Evolutionary conservation across 1,284 basidiomycete species (phyloP).

Genomic region (Uromyces viciae-fabae): DNA sequence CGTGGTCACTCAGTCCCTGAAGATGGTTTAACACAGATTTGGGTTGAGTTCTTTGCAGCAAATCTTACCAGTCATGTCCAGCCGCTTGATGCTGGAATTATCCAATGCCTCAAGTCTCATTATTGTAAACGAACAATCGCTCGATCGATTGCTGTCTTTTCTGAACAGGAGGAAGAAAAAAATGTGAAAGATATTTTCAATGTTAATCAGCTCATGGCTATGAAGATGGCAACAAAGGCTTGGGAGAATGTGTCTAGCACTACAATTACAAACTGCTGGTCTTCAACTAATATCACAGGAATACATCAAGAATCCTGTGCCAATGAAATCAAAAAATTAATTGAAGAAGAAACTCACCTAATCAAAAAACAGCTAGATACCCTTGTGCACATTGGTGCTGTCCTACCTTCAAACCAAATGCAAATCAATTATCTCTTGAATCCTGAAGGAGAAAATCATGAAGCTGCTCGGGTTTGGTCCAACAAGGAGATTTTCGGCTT

Average conservation of each 20-base stretch:
- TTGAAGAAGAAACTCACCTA: neutral
- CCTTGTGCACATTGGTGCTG: neutral
- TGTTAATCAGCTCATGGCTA: neutral
- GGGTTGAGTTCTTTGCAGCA: neutral
- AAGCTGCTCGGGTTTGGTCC: neutral
- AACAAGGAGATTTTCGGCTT: neutral
- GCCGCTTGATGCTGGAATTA: constrained; percentile 15
- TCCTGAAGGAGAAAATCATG: neutral
- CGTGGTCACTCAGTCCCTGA: neutral
- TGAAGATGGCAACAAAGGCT: constrained; percentile 5
- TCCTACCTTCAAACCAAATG: neutral
- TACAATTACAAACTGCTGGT: neutral
- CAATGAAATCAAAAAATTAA: neutral
- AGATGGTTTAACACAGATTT: neutral
- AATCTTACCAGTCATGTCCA: constrained; percentile 8
- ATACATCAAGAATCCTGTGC: neutral
- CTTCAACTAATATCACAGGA: neutral
- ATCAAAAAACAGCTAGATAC: neutral
- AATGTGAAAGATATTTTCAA: neutral
- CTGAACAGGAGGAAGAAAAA: neutral
- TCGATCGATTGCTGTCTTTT: neutral
- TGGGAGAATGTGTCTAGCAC: neutral
- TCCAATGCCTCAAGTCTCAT: neutral
- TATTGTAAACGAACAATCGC: neutral
- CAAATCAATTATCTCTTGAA: neutral